Conservation (phyloP, 2,329 filamentous ascomycete species). For the Paecilomyces sp. region DNA sequence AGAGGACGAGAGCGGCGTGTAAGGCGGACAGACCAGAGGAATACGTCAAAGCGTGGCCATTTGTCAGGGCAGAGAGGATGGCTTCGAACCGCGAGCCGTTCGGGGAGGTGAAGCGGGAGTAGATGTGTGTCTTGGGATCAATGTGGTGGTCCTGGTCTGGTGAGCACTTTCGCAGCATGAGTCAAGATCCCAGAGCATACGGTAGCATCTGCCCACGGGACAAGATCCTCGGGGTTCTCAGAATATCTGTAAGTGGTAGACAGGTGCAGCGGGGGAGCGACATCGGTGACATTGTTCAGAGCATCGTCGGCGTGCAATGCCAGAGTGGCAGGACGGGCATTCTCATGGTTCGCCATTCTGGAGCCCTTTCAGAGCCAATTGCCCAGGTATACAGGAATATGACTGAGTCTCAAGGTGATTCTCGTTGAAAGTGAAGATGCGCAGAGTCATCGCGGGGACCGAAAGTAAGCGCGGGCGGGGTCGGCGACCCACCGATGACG, state of each 20-base stretch:
- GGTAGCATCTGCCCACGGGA: conserved; percentile 44
- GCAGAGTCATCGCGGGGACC: neutral
- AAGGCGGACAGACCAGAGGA: conserved; percentile 79
- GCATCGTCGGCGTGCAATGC: conserved; percentile 78
- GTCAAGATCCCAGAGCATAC: conserved; percentile 36
- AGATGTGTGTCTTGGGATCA: conserved; percentile 54
- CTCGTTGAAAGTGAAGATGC: neutral
- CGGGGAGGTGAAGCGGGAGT: conserved; percentile 73
- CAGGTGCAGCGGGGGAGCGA: conserved; percentile 83
- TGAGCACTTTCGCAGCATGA: neutral
- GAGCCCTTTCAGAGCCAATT: neutral
- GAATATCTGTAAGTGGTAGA: conserved; percentile 87
- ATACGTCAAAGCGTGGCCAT: conserved; percentile 64
- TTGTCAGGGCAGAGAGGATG: conserved; percentile 67
- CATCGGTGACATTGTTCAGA: conserved; percentile 66
- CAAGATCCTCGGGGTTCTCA: conserved; percentile 59
- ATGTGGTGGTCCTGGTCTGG: conserved; percentile 5
- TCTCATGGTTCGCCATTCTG: neutral
- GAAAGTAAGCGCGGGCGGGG: no score
- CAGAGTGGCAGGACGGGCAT: conserved; percentile 52
- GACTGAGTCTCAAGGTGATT: neutral
- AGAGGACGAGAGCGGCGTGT: conserved; percentile 74
- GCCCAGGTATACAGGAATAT: neutral
- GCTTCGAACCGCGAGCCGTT: conserved; percentile 81
- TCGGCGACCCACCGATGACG: no score